Base-by-base conservation (phyloP, 2,329 filamentous ascomycete species). In the Fusarium sp. region DNA sequence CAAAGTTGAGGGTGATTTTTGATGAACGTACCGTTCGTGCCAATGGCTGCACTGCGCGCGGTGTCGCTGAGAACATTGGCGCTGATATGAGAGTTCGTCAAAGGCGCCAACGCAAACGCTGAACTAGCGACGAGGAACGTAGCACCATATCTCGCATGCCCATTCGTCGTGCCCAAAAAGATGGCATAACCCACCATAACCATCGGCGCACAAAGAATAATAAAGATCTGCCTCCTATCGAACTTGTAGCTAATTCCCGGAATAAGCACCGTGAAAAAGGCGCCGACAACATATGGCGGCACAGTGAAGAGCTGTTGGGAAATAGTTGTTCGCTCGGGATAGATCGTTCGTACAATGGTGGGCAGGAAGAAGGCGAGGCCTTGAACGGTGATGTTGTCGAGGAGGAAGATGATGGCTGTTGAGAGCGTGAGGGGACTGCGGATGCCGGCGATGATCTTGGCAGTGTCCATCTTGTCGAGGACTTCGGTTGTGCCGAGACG, bases 31-130 rank as follows among this genome's bases (percentile, higher is more conserved):
- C 66, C 56, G 54, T 90, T 90, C 0, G 87, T 88, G 17, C 89
- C 91, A 49, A 94, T 92, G 7, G 90, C 91, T 2, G 90, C 87
- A 15, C 89, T 90, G 20, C 92, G 87, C 0, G 92, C 90, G 0
- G 92, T 93, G 74, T 94, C 92, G 8, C 90, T 90, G 13, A 93
- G 87, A 0, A 94, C 91, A 73, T 94, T 94, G 12, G 91, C 92
- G 0, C 91, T 89, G 1, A 88, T 90, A 63, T 70, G 66, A 4
- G 66, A 70, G 24, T 70, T 70, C 3, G 66, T 70, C 88, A 72
- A 36, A 22, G 70, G 70, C 13, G 33, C 70, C 13, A 71, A 38
- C 20, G 69, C 66, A 44, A 71, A 71, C 4, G 56, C 68, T 2
- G 62, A 71, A 13, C 67, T 71, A 4, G 91, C 88, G 62, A 93